These are phyloP conservation scores for Aspergillus awamori DNA, from an alignment of 2,329 filamentous ascomycete genomes.

Conservation along the genomic window DNA sequence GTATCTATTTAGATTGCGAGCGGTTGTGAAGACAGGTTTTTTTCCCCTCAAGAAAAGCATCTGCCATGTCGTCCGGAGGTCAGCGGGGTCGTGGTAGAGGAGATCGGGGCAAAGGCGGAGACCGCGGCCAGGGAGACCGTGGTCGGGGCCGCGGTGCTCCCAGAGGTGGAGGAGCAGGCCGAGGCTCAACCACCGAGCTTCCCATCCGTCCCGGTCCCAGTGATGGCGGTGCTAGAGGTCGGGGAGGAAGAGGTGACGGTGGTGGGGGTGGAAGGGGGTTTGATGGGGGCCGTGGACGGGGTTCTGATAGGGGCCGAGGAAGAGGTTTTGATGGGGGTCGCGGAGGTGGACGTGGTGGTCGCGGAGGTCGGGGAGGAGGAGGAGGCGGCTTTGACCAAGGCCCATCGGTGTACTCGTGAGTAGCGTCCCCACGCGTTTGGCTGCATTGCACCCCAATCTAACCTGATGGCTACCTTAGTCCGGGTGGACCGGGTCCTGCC, in stretches of 20 bases:
- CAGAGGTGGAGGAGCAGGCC: slow-evolving; percentile 22
- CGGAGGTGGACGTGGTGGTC: slow-evolving; percentile 15
- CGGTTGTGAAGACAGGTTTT: not conserved
- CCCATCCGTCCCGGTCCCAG: slow-evolving; percentile 23
- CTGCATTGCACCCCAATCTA: not conserved
- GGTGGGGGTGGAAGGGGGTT: slow-evolving; percentile 26
- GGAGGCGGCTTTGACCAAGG: slow-evolving; percentile 20
- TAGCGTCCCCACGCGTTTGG: slow-evolving; percentile 14
- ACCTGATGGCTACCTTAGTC: slow-evolving; percentile 20
- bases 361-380: slow-evolving; percentile 17
- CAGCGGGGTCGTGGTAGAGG: slow-evolving; percentile 24
- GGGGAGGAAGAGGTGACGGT: slow-evolving; percentile 26
- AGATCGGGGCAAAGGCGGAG: slow-evolving; percentile 6
- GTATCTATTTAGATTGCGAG: not conserved
- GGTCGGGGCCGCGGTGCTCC: slow-evolving; percentile 20
- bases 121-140: slow-evolving; percentile 20
- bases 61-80: slow-evolving; percentile 23
- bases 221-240: slow-evolving; percentile 21
- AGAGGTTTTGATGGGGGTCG: slow-evolving; percentile 5
- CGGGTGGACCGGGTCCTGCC: slow-evolving; percentile 21
- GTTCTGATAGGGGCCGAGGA: slow-evolving; percentile 23
- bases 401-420: slow-evolving; percentile 36
- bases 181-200: slow-evolving; percentile 29
- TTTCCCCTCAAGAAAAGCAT: not conserved
- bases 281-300: slow-evolving; percentile 27